A percentile compares a stretch with the other conserved stretches of the same genome.
phyloP scores from a whole-genome alignment of 1,284 basidiomycete genomes.

The Irpex rosettiformis region DNA sequence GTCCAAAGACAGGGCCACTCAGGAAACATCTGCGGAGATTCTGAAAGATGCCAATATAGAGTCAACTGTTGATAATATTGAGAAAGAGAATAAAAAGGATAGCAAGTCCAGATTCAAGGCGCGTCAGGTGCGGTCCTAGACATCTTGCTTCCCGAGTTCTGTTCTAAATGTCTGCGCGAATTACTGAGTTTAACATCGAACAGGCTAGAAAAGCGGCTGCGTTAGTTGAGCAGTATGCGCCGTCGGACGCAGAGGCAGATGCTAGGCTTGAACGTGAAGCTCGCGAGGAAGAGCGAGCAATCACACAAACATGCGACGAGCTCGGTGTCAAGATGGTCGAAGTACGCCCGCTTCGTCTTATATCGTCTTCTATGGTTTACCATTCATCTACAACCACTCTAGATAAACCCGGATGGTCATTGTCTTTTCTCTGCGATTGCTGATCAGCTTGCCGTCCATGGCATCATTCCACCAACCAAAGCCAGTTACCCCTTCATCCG shows the following conservation, averaged over 20 bases:
- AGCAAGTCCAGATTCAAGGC: constrained; percentile 74
- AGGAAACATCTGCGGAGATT: constrained; percentile 47
- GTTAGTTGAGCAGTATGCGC: constrained; percentile 55
- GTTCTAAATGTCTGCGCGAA: background rate
- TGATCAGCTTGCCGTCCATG: constrained; percentile 76
- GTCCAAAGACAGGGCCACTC: constrained; percentile 47
- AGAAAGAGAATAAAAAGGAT: constrained; percentile 53
- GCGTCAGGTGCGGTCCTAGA: constrained; percentile 56
- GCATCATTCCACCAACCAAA: constrained; percentile 51
- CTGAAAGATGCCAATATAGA: constrained; percentile 44
- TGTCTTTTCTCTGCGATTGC: constrained; percentile 93
- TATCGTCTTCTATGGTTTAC: constrained; percentile 6
- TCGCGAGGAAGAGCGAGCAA: constrained; percentile 70
- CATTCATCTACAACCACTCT: background rate
- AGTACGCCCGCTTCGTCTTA: constrained; percentile 47
- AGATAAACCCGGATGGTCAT: constrained; percentile 95
- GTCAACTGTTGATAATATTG: constrained; percentile 36
- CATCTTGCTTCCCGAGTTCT: background rate
- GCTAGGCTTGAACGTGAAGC: constrained; percentile 68
- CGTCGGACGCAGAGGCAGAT: constrained; percentile 59
- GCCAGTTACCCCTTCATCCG: constrained; percentile 65
- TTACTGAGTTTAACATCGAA: background rate
- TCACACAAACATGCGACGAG: constrained; percentile 64
- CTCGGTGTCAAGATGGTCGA: constrained; percentile 70
- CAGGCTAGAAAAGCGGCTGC: constrained; percentile 78